Evolutionary conservation across 2,329 filamentous ascomycete genomes (phyloP).

Genomic region (Colletotrichum ledebouriae): DNA sequence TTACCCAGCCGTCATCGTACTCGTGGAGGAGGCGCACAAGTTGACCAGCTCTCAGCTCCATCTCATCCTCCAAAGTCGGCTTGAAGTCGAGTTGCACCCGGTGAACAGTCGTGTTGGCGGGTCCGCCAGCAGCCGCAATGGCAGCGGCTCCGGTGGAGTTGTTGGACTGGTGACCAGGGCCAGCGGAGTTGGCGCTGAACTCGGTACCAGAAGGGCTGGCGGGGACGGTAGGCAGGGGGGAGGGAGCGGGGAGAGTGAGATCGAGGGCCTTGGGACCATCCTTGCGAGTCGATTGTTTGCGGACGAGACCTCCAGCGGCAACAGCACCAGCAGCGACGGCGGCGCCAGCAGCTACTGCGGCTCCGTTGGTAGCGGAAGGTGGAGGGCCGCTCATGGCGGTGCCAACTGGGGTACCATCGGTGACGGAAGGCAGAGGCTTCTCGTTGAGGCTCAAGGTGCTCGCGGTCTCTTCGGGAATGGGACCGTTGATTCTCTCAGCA

Average conservation of each 20-base stretch:
- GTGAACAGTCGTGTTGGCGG: slow-evolving; percentile 77
- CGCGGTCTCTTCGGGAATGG: slow-evolving; percentile 54
- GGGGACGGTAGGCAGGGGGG: slow-evolving; percentile 54
- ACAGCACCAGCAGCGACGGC: slow-evolving; percentile 52
- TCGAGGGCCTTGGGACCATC: slow-evolving; percentile 65
- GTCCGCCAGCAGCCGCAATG: slow-evolving; percentile 73
- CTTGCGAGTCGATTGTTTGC: slow-evolving; percentile 70
- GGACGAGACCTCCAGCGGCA: slow-evolving; percentile 56
- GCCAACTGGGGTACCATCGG: slow-evolving; percentile 35
- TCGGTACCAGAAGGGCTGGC: slow-evolving; percentile 75
- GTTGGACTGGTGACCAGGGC: slow-evolving; percentile 59
- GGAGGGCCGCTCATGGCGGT: not conserved
- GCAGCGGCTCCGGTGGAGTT: slow-evolving; percentile 67
- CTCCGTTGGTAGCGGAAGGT: slow-evolving; percentile 47
- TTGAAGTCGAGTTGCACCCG: slow-evolving; percentile 95
- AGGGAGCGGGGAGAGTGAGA: slow-evolving; percentile 61
- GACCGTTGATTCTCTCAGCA: slow-evolving; percentile 63
- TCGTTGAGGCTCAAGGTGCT: slow-evolving; percentile 54
- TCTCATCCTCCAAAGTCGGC: slow-evolving; percentile 92
- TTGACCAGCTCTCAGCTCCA: slow-evolving; percentile 84
- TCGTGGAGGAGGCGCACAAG: slow-evolving; percentile 92
- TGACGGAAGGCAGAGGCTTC: slow-evolving; percentile 40
- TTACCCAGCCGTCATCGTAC: slow-evolving; percentile 98
- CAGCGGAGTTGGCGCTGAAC: slow-evolving; percentile 69
- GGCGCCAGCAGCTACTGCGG: slow-evolving; percentile 49